Base-by-base conservation (phyloP, 176 grass and related monocot genomes). In the Musa acuminata region DNA sequence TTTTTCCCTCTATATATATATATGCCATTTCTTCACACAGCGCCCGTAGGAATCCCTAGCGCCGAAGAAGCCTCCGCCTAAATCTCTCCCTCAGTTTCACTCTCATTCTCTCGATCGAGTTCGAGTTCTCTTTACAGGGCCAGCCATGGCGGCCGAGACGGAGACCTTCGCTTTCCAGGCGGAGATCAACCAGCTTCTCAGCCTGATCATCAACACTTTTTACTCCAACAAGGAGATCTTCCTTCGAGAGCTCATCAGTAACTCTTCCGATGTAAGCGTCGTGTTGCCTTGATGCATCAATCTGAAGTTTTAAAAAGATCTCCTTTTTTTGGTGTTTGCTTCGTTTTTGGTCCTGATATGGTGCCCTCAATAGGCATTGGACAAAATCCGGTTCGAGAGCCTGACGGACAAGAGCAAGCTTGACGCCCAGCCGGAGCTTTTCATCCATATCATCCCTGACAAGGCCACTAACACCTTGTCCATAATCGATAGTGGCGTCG, bases 351-450 rank as follows among this genome's bases (percentile, higher is more conserved):
- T 72, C n/a, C 11, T 74, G 54, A 74, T 58, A 10, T 59, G 53
- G 2, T 8, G 10, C 22, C 26, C 1, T 11, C 10, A 52, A 26
- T 87, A 97, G 94, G 94, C 94, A 0, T 81, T 97, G 94, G 94
- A 97, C 25, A 97, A 97, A 72, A 97, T 97, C 84, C 91, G 94
- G 75, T 97, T 97, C 1, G 94, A 97, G 90, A 87, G 94, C 64
- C 64, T 97, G 21, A 97, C 90, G 0, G 94, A 97, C 80, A 97
- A 97, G 90, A 97, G 87, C 87, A 97, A 97, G 90, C 84, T 97
- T 8, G 94, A 97, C 80, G 83, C 83, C 2, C 94, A 97, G 90
- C 94, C 94, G 5, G 94, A 97, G 83, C 82, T 97, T 1, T 97
- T 90, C 74, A 97, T 97, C 68, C 94, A 91, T 51, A 93, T 97